Percentiles rank a stretch among this genome's conserved stretches.
Evolutionary conservation across 306 rosid species (phyloP).

Genomic region (Pyrus pyrifolia): DNA sequence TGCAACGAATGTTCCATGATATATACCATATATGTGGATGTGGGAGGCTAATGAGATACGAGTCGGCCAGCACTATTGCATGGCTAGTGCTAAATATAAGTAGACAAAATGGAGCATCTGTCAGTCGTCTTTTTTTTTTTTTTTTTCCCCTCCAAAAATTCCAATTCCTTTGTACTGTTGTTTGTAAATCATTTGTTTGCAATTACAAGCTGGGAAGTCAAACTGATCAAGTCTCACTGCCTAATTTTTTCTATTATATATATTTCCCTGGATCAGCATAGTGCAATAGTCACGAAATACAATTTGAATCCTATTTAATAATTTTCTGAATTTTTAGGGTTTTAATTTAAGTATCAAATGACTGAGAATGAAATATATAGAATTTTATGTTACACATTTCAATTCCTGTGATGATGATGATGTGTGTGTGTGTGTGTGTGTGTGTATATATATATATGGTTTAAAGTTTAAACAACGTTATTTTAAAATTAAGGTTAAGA

Average conservation of each 20-base stretch:
- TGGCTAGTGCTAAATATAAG: background rate
- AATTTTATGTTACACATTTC: background rate
- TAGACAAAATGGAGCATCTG: constrained; percentile 2
- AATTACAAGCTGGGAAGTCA: background rate
- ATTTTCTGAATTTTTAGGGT: background rate
- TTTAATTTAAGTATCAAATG: background rate
- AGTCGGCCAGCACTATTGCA: background rate
- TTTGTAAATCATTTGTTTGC: background rate
- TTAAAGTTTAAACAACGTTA: too few species aligned
- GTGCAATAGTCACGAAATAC: background rate
- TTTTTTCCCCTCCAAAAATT: background rate
- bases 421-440: too few species aligned
- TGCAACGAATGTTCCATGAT: background rate
- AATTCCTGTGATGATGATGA: background rate
- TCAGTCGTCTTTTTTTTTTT: background rate
- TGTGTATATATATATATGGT: too few species aligned
- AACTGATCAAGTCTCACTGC: background rate
- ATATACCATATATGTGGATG: too few species aligned
- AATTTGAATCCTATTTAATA: background rate
- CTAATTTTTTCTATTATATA: background rate
- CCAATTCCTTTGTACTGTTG: background rate
- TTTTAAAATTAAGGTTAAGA: too few species aligned
- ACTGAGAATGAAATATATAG: background rate
- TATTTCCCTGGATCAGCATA: background rate
- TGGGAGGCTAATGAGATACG: background rate